These are phyloP conservation scores for Capsicum chinense DNA, from an alignment of 257 asterid species.

Conservation along the genomic window DNA sequence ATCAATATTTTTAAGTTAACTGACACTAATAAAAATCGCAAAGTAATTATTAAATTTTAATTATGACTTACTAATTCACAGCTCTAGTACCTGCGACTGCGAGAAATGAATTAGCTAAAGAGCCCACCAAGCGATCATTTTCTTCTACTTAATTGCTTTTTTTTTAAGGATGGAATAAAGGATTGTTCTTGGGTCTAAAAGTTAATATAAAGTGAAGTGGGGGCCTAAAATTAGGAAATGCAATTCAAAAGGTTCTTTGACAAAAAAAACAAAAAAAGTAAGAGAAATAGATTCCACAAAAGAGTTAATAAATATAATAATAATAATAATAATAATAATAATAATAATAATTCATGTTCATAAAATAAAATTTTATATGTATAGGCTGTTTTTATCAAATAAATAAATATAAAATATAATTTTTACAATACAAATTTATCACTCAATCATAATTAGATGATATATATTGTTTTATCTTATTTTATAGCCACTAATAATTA, in stretches of 20 bases:
- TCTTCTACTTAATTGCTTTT: background rate
- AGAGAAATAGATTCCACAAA: constrained; percentile 24
- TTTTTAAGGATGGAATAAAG: background rate
- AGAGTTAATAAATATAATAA: background rate
- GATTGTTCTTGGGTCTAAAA: constrained; percentile 3
- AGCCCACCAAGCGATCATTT: background rate
- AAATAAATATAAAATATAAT: too few species aligned
- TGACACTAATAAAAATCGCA: background rate
- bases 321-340: too few species aligned
- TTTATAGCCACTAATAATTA: background rate
- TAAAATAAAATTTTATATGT: too few species aligned
- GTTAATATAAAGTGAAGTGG: background rate
- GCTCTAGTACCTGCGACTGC: too few species aligned
- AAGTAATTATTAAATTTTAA: too few species aligned
- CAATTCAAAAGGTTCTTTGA: background rate
- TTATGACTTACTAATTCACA: background rate
- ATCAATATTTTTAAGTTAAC: background rate
- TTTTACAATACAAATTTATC: too few species aligned
- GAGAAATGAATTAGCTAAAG: background rate
- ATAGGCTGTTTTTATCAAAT: too few species aligned
- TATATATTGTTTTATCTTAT: background rate
- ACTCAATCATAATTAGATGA: background rate
- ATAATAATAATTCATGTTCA: too few species aligned
- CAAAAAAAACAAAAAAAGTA: background rate
- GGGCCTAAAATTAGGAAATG: background rate